These are phyloP conservation scores for Aspergillus terreus DNA, from an alignment of 2,329 filamentous ascomycete genomes.

Conservation along the genomic window DNA sequence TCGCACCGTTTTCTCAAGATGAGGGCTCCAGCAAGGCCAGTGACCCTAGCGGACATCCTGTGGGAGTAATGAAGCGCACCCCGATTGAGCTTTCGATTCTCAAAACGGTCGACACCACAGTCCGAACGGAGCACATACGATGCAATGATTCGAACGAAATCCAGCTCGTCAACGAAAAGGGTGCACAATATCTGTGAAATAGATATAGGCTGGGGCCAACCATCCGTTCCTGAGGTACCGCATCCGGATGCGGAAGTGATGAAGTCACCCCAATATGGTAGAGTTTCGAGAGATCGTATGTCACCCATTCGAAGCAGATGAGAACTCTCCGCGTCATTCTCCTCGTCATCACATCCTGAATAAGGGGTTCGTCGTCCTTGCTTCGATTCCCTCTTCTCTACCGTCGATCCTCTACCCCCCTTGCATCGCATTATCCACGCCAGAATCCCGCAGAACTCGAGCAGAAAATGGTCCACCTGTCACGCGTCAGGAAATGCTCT, in stretches of 20 bases:
- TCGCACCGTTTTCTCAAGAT: background rate
- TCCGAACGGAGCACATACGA: background rate
- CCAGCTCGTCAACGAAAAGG: background rate
- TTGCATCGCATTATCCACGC: background rate
- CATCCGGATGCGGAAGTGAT: slow-evolving; percentile 4
- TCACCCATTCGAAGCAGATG: background rate
- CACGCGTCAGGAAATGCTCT: slow-evolving; percentile 25
- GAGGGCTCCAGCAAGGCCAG: background rate
- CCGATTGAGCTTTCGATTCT: background rate
- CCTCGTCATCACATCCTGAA: background rate
- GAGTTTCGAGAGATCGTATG: background rate
- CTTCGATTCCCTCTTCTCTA: background rate
- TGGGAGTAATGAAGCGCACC: background rate
- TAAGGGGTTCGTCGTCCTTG: background rate
- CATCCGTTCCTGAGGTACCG: background rate
- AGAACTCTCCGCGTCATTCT: background rate
- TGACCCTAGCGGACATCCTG: background rate
- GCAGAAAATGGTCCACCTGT: slow-evolving; percentile 36
- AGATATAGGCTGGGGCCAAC: too few relatives aligned
- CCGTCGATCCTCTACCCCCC: background rate
- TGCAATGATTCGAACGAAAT: background rate
- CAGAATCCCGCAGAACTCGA: background rate
- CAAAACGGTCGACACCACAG: background rate
- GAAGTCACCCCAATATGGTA: slow-evolving; percentile 8
- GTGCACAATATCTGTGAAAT: background rate